Percentiles rank a stretch among this genome's conserved stretches.
Conservation (phyloP, 2,329 filamentous ascomycete genomes). For the Lojkania enalia region DNA sequence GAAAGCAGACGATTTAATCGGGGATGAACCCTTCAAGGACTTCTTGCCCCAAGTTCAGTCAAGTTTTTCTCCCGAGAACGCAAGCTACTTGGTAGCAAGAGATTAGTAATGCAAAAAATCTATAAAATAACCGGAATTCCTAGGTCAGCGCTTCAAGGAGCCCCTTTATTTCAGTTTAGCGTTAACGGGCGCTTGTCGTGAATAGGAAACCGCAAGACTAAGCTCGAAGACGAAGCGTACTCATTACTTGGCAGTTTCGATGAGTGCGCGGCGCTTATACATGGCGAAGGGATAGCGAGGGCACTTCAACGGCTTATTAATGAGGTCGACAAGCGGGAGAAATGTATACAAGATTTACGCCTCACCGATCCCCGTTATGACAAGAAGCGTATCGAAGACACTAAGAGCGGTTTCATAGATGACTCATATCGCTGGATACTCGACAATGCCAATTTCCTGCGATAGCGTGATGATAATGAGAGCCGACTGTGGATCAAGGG, state of each 20-base stretch:
- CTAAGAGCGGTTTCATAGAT: too few species aligned
- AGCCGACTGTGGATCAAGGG: constrained; percentile 15
- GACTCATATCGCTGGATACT: constrained; percentile 23
- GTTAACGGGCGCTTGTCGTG: constrained; percentile 17
- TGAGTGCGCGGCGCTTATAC: constrained; percentile 2
- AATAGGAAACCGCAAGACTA: constrained; percentile 17
- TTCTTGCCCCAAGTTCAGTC: not conserved
- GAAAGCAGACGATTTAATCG: not conserved
- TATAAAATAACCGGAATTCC: constrained; percentile 6
- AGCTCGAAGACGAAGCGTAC: not conserved
- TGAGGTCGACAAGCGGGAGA: constrained; percentile 10
- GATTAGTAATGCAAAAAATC: constrained; percentile 1
- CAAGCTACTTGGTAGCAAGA: constrained; percentile 5
- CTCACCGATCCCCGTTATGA: not conserved
- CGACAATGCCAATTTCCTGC: constrained; percentile 21
- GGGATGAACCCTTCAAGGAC: too few species aligned
- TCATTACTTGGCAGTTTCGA: constrained; percentile 2
- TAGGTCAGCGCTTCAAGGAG: constrained; percentile 1
- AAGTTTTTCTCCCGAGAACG: constrained; percentile 2
- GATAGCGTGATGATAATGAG: constrained; percentile 27
- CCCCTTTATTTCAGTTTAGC: constrained; percentile 4
- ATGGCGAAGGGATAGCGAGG: constrained; percentile 3
- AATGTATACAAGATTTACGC: constrained; percentile 10
- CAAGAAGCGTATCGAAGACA: too few species aligned
- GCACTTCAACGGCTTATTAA: constrained; percentile 10